These are phyloP conservation scores for Sporothrix pseudoabietina DNA, from an alignment of 2,329 filamentous ascomycete genomes.

Conservation along the genomic window DNA sequence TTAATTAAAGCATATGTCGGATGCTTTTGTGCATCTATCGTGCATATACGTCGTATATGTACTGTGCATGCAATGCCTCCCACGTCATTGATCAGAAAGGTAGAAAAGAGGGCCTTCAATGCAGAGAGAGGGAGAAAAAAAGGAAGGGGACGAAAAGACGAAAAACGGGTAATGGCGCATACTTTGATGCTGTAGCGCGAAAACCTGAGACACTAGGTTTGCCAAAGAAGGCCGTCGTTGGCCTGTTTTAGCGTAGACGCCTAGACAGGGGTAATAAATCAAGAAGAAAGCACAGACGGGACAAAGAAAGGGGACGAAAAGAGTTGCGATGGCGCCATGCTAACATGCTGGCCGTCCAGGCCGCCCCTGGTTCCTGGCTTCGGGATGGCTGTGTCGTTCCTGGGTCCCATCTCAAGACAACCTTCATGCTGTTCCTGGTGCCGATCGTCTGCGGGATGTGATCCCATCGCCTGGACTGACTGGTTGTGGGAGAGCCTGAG, in stretches of 20 bases:
- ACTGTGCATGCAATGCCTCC: neutral
- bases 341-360: neutral
- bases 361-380: constrained; percentile 13
- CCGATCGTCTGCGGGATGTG: constrained; percentile 23
- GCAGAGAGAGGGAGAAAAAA: neutral
- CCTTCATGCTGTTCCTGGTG: constrained; percentile 20
- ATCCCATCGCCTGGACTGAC: constrained; percentile 13
- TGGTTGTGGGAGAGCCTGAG: neutral
- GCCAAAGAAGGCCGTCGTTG: neutral
- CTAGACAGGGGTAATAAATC: constrained; percentile 11
- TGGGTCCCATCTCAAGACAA: neutral
- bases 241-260: constrained; percentile 16
- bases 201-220: constrained; percentile 24
- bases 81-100: constrained; percentile 2
- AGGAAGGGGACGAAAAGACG: neutral
- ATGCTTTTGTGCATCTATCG: neutral
- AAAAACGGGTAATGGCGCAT: neutral
- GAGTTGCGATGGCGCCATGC: neutral
- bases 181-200: constrained; percentile 13
- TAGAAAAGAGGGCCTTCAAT: neutral
- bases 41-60: too few relatives aligned
- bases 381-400: constrained; percentile 15
- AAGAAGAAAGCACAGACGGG: neutral
- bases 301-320: constrained; percentile 6
- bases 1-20: neutral